Evolutionary conservation across 2,329 filamentous ascomycete species (phyloP).

Genomic region (Taxawa tesnikishii): DNA sequence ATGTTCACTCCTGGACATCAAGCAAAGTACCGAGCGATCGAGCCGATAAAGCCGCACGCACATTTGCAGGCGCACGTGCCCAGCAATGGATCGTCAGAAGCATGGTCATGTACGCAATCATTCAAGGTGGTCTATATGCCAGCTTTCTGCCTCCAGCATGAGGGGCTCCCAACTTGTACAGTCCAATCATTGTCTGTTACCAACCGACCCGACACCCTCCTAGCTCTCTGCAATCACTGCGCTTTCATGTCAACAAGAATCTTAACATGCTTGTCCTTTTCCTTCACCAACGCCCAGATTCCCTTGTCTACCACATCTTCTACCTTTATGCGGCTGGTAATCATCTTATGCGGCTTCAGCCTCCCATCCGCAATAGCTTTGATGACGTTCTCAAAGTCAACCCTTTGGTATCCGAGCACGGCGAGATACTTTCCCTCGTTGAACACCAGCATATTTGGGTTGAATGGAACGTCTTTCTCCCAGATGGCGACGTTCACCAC

Average conservation of each 20-base stretch:
- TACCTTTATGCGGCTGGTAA: slow-evolving; percentile 9
- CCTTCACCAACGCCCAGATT: slow-evolving; percentile 8
- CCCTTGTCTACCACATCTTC: slow-evolving; percentile 9
- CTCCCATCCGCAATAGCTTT: slow-evolving; percentile 8
- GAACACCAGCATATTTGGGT: slow-evolving; percentile 9
- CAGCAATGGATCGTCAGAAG: slow-evolving; percentile 41
- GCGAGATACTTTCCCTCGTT: slow-evolving; percentile 9
- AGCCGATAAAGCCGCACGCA: neutral
- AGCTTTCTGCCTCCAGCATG: slow-evolving; percentile 85
- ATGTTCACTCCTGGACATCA: too few relatives aligned
- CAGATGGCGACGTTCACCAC: slow-evolving; percentile 12
- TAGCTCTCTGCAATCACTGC: slow-evolving; percentile 1
- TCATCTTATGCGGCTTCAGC: slow-evolving; percentile 8
- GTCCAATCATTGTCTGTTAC: too few relatives aligned
- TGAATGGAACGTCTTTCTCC: slow-evolving; percentile 9
- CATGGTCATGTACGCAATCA: slow-evolving; percentile 68
- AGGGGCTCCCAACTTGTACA: too few relatives aligned
- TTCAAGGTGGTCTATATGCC: slow-evolving; percentile 76
- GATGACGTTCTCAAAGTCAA: slow-evolving; percentile 10
- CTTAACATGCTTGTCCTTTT: slow-evolving; percentile 10
- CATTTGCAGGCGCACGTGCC: slow-evolving; percentile 1
- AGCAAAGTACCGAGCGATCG: too few relatives aligned
- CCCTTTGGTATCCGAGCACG: slow-evolving; percentile 9
- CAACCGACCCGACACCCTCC: too few relatives aligned
- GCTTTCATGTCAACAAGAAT: slow-evolving; percentile 8